A percentile compares a stretch with the other conserved stretches of the same genome.
Conservation (phyloP, 257 asterid genomes). For the Jasminum sambac region DNA sequence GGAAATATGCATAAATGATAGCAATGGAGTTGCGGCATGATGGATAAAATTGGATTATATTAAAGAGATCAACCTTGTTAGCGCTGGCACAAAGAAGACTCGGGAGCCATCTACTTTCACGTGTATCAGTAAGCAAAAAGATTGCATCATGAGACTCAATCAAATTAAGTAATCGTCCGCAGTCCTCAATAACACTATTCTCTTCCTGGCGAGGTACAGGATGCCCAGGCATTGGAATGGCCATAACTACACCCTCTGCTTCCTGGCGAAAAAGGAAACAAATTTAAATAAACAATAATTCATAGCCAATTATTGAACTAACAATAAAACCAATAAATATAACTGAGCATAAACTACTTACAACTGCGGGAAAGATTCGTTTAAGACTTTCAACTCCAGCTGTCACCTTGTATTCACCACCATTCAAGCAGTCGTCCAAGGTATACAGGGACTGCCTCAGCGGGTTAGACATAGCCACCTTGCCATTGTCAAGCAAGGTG, state of each 20-base stretch:
- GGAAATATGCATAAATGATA: not conserved
- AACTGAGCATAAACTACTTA: slow-evolving; percentile 27
- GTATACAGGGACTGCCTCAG: slow-evolving; percentile 88
- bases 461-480: slow-evolving; percentile 94
- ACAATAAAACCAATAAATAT: slow-evolving; percentile 14
- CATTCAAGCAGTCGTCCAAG: slow-evolving; percentile 83
- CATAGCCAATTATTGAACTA: slow-evolving; percentile 19
- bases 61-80: slow-evolving; percentile 61
- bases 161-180: slow-evolving; percentile 60
- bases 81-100: slow-evolving; percentile 81
- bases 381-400: slow-evolving; percentile 83
- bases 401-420: slow-evolving; percentile 82
- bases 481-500: slow-evolving; percentile 86
- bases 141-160: slow-evolving; percentile 79
- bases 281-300: slow-evolving; percentile 3
- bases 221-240: slow-evolving; percentile 98
- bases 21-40: not conserved
- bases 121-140: slow-evolving; percentile 89
- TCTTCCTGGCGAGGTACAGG: slow-evolving; percentile 73
- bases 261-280: slow-evolving; percentile 45
- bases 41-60: slow-evolving; percentile 1
- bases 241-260: slow-evolving; percentile 80
- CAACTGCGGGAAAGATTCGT: slow-evolving; percentile 89
- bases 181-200: slow-evolving; percentile 65
- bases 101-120: slow-evolving; percentile 99